Evolutionary conservation across 116 monocot species (phyloP).

Genomic region (Zostera marina): DNA sequence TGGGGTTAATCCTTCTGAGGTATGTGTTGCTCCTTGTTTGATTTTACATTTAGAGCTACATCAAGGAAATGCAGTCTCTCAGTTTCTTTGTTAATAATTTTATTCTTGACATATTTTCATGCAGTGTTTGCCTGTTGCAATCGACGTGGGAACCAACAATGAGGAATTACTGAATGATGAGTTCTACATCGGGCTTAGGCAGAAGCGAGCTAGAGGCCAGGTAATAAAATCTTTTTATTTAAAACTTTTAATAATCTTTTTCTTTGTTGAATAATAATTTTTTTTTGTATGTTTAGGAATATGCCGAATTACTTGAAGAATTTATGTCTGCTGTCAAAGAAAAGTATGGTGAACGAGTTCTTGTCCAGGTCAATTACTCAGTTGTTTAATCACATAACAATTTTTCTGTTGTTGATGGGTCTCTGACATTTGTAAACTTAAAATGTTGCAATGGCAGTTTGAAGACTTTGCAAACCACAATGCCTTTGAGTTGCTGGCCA

Average conservation of each 20-base stretch:
- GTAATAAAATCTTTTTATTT: constrained; percentile 7
- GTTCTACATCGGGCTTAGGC: constrained; percentile 88
- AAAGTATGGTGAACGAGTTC: constrained; percentile 71
- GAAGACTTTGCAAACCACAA: constrained; percentile 96
- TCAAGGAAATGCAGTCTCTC: not conserved
- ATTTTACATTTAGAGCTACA: not conserved
- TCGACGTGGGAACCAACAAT: constrained; percentile 98
- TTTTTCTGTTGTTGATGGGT: not conserved
- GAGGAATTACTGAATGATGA: constrained; percentile 62
- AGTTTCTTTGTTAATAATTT: not conserved
- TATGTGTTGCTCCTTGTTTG: constrained; percentile 7
- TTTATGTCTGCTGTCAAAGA: constrained; percentile 88
- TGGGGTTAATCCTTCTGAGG: constrained; percentile 66
- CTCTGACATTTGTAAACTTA: constrained; percentile 3
- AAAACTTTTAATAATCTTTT: not conserved
- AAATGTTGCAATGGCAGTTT: constrained; percentile 49
- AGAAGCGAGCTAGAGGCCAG: constrained; percentile 72
- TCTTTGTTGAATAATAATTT: not conserved
- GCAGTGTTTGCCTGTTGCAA: constrained; percentile 84
- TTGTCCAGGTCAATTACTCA: constrained; percentile 45
- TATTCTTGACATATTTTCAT: not conserved
- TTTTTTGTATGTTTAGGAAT: constrained; percentile 35
- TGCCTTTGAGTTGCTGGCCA: constrained; percentile 72
- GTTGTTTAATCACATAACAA: not conserved
- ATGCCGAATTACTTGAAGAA: constrained; percentile 60